phyloP scores from a whole-genome alignment of 495 filamentous ascomycete genomes.

The Trichocladium antarcticum region DNA sequence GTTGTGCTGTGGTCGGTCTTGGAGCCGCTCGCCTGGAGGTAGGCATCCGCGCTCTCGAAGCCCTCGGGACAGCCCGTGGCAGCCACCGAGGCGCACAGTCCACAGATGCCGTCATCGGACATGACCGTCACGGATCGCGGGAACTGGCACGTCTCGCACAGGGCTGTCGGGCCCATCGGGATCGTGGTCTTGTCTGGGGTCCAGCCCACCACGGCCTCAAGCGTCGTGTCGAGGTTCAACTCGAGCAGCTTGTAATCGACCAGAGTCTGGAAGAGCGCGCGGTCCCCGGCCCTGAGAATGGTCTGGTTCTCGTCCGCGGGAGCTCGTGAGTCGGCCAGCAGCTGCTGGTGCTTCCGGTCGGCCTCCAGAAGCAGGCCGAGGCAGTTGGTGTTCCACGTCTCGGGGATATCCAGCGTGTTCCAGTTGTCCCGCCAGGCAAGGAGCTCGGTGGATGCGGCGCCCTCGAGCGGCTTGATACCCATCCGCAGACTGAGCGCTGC shows the following conservation, averaged over 20 bases:
- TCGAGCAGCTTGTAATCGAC: slow-evolving; percentile 40
- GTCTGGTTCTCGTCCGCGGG: background rate
- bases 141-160: slow-evolving; percentile 32
- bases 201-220: slow-evolving; percentile 31
- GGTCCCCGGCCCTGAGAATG: slow-evolving; percentile 24
- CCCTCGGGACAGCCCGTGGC: background rate
- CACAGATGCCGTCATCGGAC: slow-evolving; percentile 27
- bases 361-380: slow-evolving; percentile 35
- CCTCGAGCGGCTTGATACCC: slow-evolving; percentile 30
- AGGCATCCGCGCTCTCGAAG: slow-evolving; percentile 8
- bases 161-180: slow-evolving; percentile 27
- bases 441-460: slow-evolving; percentile 31
- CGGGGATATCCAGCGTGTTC: slow-evolving; percentile 35
- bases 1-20: slow-evolving; percentile 16
- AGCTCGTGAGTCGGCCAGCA: background rate
- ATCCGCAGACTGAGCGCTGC: slow-evolving; percentile 36
- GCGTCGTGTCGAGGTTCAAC: slow-evolving; percentile 31
- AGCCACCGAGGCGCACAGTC: slow-evolving; percentile 21
- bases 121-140: slow-evolving; percentile 40
- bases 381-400: slow-evolving; percentile 37
- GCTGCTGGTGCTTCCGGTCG: slow-evolving; percentile 26
- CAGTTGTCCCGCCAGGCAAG: slow-evolving; percentile 27
- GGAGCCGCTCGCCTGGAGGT: slow-evolving; percentile 19
- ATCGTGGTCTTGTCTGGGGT: slow-evolving; percentile 31
- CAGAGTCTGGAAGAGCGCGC: slow-evolving; percentile 30